Evolutionary conservation across 116 monocot species (phyloP), one percentile per base, ranked within the genome.

Genomic region (Trichopus zeylanicus): DNA sequence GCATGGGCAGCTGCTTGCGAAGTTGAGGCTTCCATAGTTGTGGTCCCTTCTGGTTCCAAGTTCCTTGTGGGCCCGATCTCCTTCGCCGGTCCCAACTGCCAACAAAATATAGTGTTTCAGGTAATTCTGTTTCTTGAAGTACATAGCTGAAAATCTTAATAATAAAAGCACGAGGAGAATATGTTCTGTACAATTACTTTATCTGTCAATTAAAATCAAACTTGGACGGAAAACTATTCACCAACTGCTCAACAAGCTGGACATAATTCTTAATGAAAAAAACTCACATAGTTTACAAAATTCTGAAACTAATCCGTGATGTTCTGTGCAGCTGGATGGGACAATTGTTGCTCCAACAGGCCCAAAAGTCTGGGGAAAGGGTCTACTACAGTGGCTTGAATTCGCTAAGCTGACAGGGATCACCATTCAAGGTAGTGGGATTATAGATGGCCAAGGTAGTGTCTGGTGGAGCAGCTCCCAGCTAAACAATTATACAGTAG

Each of bases 351-450:
- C 87, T 31, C 92, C 84, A 35, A 81, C 78, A 15, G 78, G 66
- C 64, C 27, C 73, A 10, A 78, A 67, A 26, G 58, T 32, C 5
- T 92, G 87, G 87, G 75, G 73, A 18, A 63, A 81, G 4, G 87
- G 81, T 11, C 37, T 75, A 4, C 62, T 81, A 27, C 73, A 71
- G 48, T 92, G 92, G 92, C 57, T 92, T 0, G 84, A 87, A 61
- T 92, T 92, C 84, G 84, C 78, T 31, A 87, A 92, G 32, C 87
- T 92, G 6, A 80, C 25, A 66, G 79, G 78, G 22, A 83, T 92
- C 48, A 76, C 78, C 47, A 74, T 92, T 29, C 75, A 56, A 49
- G 92, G 92, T 5, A 60, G 46, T 6, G 91, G 84, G 1, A 35
- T 61, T 26, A 71, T 87, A 5, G 78, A 92, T 35, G 87, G 87